Evolutionary conservation across 352 stramenopile genomes (phyloP).

Genomic region (Globisporangium irregulare): DNA sequence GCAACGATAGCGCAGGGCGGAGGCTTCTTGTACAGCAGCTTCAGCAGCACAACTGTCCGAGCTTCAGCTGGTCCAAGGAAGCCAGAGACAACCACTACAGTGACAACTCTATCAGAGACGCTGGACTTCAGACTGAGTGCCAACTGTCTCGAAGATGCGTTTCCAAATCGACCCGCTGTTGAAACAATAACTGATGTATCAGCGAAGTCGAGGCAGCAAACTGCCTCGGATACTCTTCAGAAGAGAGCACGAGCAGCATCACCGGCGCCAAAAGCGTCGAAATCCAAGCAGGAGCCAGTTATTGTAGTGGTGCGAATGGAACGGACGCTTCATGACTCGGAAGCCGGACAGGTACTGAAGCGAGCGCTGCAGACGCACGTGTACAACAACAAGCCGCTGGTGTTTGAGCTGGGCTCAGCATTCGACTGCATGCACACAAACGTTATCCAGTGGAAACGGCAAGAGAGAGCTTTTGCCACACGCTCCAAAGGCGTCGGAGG

Average conservation of each 20-base stretch:
- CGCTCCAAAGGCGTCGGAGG: background rate
- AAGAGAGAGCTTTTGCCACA: background rate
- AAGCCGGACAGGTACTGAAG: slow-evolving; percentile 31
- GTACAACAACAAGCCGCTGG: slow-evolving; percentile 56
- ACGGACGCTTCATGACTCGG: slow-evolving; percentile 34
- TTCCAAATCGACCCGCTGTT: background rate
- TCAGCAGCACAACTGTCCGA: background rate
- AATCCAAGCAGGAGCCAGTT: slow-evolving; percentile 13
- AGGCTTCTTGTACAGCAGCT: background rate
- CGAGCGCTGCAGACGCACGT: slow-evolving; percentile 40
- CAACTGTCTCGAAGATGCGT: background rate
- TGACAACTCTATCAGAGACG: background rate
- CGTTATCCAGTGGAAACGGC: slow-evolving; percentile 40
- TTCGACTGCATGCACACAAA: slow-evolving; percentile 31
- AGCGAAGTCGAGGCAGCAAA: background rate
- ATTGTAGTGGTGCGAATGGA: slow-evolving; percentile 43
- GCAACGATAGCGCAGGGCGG: background rate
- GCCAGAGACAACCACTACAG: background rate
- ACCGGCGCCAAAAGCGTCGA: background rate
- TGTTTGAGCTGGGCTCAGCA: slow-evolving; percentile 27
- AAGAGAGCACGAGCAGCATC: background rate
- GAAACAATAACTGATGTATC: too few species aligned
- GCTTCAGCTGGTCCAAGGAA: background rate
- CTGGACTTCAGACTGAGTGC: background rate
- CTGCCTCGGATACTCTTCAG: background rate